Percentiles rank a stretch among this genome's conserved stretches.
These are phyloP conservation scores for Phylloporus gajari DNA, from an alignment of 1,284 basidiomycete genomes.

Conservation along the genomic window DNA sequence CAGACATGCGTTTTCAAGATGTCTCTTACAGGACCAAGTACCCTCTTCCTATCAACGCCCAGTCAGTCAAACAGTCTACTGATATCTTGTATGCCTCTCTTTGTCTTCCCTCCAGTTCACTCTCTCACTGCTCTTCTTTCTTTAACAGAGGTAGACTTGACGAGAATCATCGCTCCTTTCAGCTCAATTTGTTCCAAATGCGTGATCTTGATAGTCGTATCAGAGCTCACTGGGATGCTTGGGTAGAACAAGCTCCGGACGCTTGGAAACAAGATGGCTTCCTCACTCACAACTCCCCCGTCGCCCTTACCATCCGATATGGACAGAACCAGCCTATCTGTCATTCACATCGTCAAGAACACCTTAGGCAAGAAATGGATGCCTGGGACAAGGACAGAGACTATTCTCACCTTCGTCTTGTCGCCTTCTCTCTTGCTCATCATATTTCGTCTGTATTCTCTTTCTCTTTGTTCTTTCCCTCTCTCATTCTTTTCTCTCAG, in stretches of 20 bases:
- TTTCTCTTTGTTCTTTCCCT: not conserved
- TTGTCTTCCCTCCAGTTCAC: too few species aligned
- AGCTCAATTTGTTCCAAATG: conserved; percentile 1
- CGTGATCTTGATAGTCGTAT: not conserved
- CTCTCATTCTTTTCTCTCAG: not conserved
- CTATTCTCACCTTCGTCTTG: not conserved
- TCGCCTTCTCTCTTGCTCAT: conserved; percentile 11
- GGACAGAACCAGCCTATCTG: conserved; percentile 21
- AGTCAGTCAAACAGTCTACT: not conserved
- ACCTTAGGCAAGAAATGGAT: not conserved
- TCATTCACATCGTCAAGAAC: not conserved
- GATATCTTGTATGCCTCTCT: conserved; percentile 6
- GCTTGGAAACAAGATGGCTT: conserved; percentile 16
- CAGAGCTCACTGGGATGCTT: not conserved
- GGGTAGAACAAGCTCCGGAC: not conserved
- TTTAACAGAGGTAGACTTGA: not conserved
- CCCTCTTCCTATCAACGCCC: not conserved
- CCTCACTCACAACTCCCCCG: conserved; percentile 1
- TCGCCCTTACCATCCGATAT: conserved; percentile 13
- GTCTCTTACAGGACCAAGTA: conserved; percentile 3
- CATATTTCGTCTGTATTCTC: conserved; percentile 7
- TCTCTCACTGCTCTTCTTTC: too few species aligned
- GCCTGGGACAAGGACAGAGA: conserved; percentile 13
- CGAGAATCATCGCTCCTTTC: conserved; percentile 1
- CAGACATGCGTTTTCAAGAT: conserved; percentile 7